Conservation (phyloP, 208 protist species). For the Lotmaria passim region DNA sequence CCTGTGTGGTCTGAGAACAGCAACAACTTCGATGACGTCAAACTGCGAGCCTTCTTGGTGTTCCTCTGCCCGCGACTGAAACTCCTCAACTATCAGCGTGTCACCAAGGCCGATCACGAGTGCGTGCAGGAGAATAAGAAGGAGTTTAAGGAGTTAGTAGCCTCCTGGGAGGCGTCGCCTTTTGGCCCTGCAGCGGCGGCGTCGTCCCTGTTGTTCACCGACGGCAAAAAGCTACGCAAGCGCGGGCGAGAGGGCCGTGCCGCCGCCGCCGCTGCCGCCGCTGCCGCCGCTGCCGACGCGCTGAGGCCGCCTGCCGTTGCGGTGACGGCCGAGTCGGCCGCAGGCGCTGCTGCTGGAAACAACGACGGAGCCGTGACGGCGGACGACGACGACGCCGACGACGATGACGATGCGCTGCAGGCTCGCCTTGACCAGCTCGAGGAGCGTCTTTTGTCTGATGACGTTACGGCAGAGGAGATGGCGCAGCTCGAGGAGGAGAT, state of each 20-base stretch:
- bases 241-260: constrained; percentile 75
- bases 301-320: neutral
- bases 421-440: constrained; percentile 66
- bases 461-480: constrained; percentile 81
- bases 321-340: neutral
- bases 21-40: constrained; percentile 37
- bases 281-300: constrained; percentile 22
- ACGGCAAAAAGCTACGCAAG: constrained; percentile 72
- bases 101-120: constrained; percentile 60
- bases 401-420: constrained; percentile 48
- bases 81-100: constrained; percentile 86
- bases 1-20: constrained; percentile 65
- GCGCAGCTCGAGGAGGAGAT: constrained; percentile 77
- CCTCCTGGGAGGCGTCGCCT: constrained; percentile 29
- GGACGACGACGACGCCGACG: constrained; percentile 12
- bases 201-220: constrained; percentile 2
- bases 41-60: constrained; percentile 78
- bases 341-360: neutral
- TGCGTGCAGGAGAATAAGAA: constrained; percentile 25
- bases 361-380: neutral
- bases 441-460: constrained; percentile 64
- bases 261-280: constrained; percentile 24
- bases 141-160: constrained; percentile 57
- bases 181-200: neutral
- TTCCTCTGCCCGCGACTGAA: constrained; percentile 83